Evolutionary conservation across 257 asterid genomes (phyloP), one percentile per base, ranked within the genome.

Genomic region (Primulina huaijiensis): DNA sequence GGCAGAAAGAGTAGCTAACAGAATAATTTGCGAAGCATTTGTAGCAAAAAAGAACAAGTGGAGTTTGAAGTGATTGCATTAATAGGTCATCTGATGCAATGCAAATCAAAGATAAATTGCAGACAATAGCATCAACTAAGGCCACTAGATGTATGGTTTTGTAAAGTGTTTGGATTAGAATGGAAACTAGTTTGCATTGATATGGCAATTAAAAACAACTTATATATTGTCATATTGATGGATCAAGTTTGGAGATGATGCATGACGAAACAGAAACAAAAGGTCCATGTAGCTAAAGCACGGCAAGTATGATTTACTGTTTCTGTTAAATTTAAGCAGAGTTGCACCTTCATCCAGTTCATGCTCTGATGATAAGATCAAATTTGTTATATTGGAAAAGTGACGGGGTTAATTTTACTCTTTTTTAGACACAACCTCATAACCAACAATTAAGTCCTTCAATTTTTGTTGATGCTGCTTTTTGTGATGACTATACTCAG

Each of bases 11-110:
- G n/a, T 11, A 11, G 55, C 67, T 38, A 62, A 34, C 6, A 30
- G 16, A 31, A 23, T 27, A 56, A 10, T 63, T 25, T 16, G 31
- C 11, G 55, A 31, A 33, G 56, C 21, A 64, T 25, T 52, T 58
- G 55, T 57, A 60, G 21, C 20, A 57, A 6, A 62, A 62, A 62
- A 60, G 62, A 72, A 75, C 63, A 27, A 27, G 30, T 38, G 50
- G 71, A 69, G 65, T 53, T 74, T 61, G 61, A 58, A 64, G 30
- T 40, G 40, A 70, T 55, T 63, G 59, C 12, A 64, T 68, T 33
- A 38, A 58, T 34, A 35, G 63, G 55, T 66, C 33, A n/a, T 69
- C 67, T 34, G 56, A 55, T 29, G 64, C 23, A 37, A 60, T 52
- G 60, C 37, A 55, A 27, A 31, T 29, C n/a, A 6, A 43, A 56